Evolutionary conservation across 345 rosid species (phyloP).

Genomic region (Corchorus capsularis): DNA sequence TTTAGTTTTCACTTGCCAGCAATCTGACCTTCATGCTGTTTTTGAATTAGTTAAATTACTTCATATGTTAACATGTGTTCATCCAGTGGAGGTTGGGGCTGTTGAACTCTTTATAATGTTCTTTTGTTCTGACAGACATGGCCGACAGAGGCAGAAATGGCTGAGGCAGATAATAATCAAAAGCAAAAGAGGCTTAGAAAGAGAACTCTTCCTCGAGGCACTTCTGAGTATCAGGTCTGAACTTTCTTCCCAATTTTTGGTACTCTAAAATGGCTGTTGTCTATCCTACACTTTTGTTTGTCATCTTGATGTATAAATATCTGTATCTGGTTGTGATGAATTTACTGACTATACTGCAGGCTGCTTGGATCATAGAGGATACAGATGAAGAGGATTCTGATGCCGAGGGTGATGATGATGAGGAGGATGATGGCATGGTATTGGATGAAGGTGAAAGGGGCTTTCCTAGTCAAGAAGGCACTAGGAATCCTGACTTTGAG

Average conservation of each 20-base stretch:
- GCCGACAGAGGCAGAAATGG: constrained; percentile 97
- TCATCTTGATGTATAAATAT: neutral
- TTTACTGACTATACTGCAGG: constrained; percentile 44
- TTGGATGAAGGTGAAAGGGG: constrained; percentile 62
- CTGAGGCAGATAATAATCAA: constrained; percentile 69
- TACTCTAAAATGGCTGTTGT: neutral
- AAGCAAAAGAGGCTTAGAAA: constrained; percentile 56
- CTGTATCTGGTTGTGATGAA: neutral
- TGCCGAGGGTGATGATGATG: constrained; percentile 40
- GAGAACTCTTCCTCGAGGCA: constrained; percentile 76
- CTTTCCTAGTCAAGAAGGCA: constrained; percentile 38
- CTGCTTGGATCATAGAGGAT: constrained; percentile 93
- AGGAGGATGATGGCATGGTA: constrained; percentile 59
- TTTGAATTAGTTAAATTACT: constrained; percentile 9
- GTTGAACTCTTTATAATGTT: constrained; percentile 9
- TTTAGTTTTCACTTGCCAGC: neutral
- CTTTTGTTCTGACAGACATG: constrained; percentile 60
- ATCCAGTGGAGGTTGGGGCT: neutral
- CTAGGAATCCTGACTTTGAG: constrained; percentile 45
- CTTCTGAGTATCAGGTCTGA: constrained; percentile 91
- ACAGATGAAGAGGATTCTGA: constrained; percentile 66
- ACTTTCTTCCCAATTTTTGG: neutral
- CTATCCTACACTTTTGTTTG: constrained; percentile 5
- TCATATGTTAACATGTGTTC: neutral
- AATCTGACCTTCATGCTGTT: neutral